These are phyloP conservation scores for Isoetes taiwanensis DNA, from an alignment of 75 land plant species.

Conservation along the genomic window DNA sequence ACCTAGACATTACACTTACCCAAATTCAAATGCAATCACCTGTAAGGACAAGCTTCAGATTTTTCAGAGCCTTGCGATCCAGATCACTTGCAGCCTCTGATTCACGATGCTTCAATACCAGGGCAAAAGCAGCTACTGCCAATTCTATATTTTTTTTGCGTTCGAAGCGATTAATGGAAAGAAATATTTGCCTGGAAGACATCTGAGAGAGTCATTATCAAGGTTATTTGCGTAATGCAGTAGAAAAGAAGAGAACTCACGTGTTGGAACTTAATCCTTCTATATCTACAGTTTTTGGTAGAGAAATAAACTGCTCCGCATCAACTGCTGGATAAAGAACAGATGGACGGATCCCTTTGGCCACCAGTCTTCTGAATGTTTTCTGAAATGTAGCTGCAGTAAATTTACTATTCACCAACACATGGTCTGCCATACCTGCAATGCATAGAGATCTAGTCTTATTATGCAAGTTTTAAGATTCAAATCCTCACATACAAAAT, in stretches of 20 bases:
- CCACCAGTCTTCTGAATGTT: constrained; percentile 58
- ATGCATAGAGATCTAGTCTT: too few relatives aligned
- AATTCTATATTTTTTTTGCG: constrained; percentile 85
- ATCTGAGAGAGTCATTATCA: too few relatives aligned
- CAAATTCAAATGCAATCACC: too few relatives aligned
- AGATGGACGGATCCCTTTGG: constrained; percentile 50
- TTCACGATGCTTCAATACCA: constrained; percentile 22
- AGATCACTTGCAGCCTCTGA: background rate
- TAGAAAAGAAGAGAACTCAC: too few relatives aligned
- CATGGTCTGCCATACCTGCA: constrained; percentile 90
- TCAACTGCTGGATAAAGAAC: constrained; percentile 97
- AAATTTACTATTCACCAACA: constrained; percentile 89
- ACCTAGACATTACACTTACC: too few relatives aligned
- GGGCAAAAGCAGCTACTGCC: constrained; percentile 79
- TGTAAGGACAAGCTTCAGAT: constrained; percentile 21
- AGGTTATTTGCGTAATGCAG: too few relatives aligned
- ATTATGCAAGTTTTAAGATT: too few relatives aligned
- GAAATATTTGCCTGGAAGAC: constrained; percentile 57
- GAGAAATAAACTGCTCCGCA: constrained; percentile 58
- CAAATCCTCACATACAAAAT: too few relatives aligned
- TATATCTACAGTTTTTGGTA: too few relatives aligned
- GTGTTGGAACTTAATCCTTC: too few relatives aligned
- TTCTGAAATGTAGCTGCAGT: constrained; percentile 79
- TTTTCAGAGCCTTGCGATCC: background rate
- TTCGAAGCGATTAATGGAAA: constrained; percentile 96